These are phyloP conservation scores for Boletus sensibilis DNA, from an alignment of 768 basidiomycete species.

Conservation along the genomic window DNA sequence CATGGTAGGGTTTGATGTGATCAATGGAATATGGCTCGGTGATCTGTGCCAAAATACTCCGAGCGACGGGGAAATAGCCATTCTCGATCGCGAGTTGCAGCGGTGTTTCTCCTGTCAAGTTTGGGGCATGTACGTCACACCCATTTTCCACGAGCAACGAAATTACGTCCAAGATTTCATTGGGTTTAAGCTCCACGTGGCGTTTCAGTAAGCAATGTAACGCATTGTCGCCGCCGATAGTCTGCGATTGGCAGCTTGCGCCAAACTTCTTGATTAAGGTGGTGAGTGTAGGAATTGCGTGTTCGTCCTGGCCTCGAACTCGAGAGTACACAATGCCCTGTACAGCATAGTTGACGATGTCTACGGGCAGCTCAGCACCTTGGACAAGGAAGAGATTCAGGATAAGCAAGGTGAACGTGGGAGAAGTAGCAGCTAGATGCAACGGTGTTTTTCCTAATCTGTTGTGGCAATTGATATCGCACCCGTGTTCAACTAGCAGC, in stretches of 20 bases:
- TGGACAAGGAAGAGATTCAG: background rate
- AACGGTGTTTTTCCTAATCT: background rate
- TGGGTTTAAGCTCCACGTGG: accelerated
- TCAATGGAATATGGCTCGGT: background rate
- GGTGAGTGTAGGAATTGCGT: background rate
- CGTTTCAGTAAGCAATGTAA: background rate
- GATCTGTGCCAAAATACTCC: background rate
- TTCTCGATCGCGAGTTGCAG: background rate
- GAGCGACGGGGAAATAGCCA: background rate
- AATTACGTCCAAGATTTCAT: background rate
- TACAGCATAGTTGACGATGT: background rate
- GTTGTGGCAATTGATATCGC: background rate
- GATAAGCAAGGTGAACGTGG: no score
- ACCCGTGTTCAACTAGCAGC: background rate
- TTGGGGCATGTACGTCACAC: background rate
- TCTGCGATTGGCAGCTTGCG: background rate
- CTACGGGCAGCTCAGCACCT: background rate
- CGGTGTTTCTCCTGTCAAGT: background rate
- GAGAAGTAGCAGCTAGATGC: background rate
- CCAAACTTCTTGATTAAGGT: background rate
- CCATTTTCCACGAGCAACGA: background rate
- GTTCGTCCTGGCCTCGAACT: background rate
- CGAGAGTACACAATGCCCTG: accelerated
- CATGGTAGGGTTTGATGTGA: background rate
- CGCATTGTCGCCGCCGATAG: background rate